These are phyloP conservation scores for Nannochloris sp. DNA, from an alignment of 139 green algal genomes.

Conservation along the genomic window DNA sequence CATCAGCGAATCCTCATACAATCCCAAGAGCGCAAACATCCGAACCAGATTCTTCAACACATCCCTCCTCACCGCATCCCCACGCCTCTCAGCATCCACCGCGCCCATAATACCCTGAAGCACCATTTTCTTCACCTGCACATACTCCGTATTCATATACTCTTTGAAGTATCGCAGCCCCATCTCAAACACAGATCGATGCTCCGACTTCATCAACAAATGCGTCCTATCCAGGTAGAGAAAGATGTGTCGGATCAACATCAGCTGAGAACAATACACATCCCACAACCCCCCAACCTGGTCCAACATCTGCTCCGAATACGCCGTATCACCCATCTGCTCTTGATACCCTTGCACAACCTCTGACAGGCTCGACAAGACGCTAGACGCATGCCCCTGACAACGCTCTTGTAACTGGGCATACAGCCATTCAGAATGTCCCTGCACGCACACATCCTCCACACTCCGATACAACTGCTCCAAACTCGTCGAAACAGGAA, in stretches of 20 bases:
- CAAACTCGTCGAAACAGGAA: conserved; percentile 61
- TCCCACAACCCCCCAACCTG: conserved; percentile 59
- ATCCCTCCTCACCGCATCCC: conserved; percentile 63
- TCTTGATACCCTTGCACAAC: too few species aligned
- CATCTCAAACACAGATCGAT: conserved; percentile 86
- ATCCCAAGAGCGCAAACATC: conserved; percentile 59
- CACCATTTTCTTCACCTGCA: conserved; percentile 48
- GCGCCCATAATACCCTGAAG: conserved; percentile 57
- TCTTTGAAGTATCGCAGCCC: conserved; percentile 71
- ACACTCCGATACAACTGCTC: conserved; percentile 92
- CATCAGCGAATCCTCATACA: conserved; percentile 64
- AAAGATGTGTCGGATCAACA: conserved; percentile 88
- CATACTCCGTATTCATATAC: conserved; percentile 56
- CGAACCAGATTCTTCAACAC: conserved; percentile 66
- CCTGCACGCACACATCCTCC: conserved; percentile 91
- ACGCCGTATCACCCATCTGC: too few species aligned
- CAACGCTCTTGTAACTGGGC: conserved; percentile 59
- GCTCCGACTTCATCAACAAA: conserved; percentile 50
- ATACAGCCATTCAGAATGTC: conserved; percentile 75
- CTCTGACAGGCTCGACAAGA: too few species aligned
- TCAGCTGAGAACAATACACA: conserved; percentile 73
- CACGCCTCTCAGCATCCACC: conserved; percentile 62
- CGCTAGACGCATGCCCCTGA: conserved; percentile 51
- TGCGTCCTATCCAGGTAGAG: conserved; percentile 93
- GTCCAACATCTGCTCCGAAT: conserved; percentile 60